Percentiles rank a stretch among this genome's conserved stretches.
Conservation (phyloP, 306 rosid genomes). For the Vicia villosa region DNA sequence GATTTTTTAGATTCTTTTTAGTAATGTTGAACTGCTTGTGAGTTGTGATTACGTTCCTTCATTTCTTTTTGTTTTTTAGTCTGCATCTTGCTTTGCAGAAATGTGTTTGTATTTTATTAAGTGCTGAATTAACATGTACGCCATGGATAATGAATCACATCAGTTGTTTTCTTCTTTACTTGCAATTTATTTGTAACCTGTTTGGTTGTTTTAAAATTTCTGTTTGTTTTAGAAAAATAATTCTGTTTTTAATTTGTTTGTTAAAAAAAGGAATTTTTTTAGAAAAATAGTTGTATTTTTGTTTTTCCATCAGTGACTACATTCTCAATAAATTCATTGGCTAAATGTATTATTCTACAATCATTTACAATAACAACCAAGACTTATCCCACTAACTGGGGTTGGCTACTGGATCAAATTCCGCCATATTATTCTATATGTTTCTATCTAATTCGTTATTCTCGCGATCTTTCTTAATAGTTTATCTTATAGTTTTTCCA, state of each 20-base stretch:
- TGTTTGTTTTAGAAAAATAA: background rate
- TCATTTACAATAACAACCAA: background rate
- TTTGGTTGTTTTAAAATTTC: background rate
- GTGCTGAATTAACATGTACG: conserved; percentile 17
- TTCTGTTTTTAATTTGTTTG: background rate
- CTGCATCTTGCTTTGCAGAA: background rate
- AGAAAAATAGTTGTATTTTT: background rate
- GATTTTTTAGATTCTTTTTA: background rate
- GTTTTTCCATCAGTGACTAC: background rate
- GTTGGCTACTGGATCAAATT: too few relatives aligned
- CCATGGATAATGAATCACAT: background rate
- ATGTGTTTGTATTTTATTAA: background rate
- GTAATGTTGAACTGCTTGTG: conserved; percentile 16
- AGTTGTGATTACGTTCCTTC: conserved; percentile 1
- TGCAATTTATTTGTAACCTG: background rate
- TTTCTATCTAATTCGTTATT: too few relatives aligned
- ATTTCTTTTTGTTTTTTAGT: background rate
- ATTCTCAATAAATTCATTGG: conserved; percentile 6
- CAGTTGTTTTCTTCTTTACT: conserved; percentile 16
- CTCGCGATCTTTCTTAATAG: too few relatives aligned
- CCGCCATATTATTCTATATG: too few relatives aligned
- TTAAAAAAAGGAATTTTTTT: background rate
- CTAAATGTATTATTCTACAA: background rate
- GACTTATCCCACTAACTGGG: too few relatives aligned
- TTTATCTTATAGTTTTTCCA: too few relatives aligned